These are phyloP conservation scores for Prunus dulcis DNA, from an alignment of 306 rosid species.

Conservation along the genomic window DNA sequence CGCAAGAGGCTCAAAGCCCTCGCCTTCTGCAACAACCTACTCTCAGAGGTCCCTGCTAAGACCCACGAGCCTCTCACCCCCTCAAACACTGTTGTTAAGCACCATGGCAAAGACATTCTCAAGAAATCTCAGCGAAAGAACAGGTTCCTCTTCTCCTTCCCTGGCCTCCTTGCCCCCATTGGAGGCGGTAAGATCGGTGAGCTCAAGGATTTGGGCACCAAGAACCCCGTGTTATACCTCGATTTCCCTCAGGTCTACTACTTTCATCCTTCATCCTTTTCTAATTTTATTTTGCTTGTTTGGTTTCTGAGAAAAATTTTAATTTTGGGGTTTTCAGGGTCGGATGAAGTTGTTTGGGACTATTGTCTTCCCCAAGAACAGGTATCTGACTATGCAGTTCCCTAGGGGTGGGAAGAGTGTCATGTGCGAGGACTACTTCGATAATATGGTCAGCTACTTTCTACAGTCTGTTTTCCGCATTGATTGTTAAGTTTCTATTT, in stretches of 20 bases:
- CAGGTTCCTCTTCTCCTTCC: slow-evolving; percentile 77
- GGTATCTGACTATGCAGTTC: slow-evolving; percentile 83
- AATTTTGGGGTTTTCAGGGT: slow-evolving; percentile 48
- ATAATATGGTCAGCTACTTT: slow-evolving; percentile 68
- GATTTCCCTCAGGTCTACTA: slow-evolving; percentile 71
- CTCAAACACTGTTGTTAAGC: slow-evolving; percentile 60
- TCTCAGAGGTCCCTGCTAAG: slow-evolving; percentile 48
- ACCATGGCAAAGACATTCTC: slow-evolving; percentile 79
- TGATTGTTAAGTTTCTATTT: neutral
- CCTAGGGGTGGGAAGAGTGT: slow-evolving; percentile 83
- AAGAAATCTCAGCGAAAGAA: slow-evolving; percentile 85
- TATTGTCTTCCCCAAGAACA: slow-evolving; percentile 76
- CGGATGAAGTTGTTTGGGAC: slow-evolving; percentile 91
- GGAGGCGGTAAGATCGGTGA: slow-evolving; percentile 88
- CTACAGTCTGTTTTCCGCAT: neutral
- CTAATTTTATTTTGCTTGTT: neutral
- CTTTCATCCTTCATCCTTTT: neutral
- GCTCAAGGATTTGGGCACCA: slow-evolving; percentile 77
- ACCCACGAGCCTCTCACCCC: slow-evolving; percentile 43
- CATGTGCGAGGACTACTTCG: slow-evolving; percentile 84
- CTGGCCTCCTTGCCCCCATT: slow-evolving; percentile 71
- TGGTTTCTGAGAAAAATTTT: neutral
- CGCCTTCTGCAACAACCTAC: slow-evolving; percentile 54
- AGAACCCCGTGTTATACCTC: slow-evolving; percentile 82
- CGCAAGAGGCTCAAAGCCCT: slow-evolving; percentile 76